Percentiles rank a stretch among this genome's conserved stretches.
phyloP scores from a whole-genome alignment of 495 filamentous ascomycete species.

The Neurospora sublineolata region DNA sequence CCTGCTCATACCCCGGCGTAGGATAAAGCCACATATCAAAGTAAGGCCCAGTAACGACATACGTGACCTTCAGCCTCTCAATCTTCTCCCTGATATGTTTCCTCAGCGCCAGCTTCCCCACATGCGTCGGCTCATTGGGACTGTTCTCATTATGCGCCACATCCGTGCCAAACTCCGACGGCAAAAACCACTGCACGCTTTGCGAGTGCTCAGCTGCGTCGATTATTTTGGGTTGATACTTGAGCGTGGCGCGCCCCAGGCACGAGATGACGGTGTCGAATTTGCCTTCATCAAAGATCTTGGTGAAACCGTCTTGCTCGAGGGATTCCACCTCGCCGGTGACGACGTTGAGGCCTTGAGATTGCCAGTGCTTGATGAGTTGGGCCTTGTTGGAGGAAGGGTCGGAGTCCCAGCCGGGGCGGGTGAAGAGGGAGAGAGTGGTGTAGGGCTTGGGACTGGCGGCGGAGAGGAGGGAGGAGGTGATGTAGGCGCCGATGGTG shows the following conservation, averaged over 20 bases:
- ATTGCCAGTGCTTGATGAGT: slow-evolving; percentile 35
- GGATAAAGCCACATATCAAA: slow-evolving; percentile 51
- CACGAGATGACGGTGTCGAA: slow-evolving; percentile 58
- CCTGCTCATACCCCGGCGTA: slow-evolving; percentile 18
- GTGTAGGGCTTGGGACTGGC: slow-evolving; percentile 31
- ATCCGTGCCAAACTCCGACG: slow-evolving; percentile 65
- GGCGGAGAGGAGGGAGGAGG: slow-evolving; percentile 42
- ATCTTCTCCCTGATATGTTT: slow-evolving; percentile 39
- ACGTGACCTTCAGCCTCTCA: slow-evolving; percentile 49
- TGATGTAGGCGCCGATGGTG: slow-evolving; percentile 54
- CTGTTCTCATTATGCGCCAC: slow-evolving; percentile 52
- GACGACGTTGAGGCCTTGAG: slow-evolving; percentile 44
- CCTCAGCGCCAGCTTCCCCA: slow-evolving; percentile 56
- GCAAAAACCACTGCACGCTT: slow-evolving; percentile 54
- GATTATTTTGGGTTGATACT: slow-evolving; percentile 47
- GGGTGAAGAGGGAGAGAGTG: slow-evolving; percentile 52
- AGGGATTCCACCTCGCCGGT: slow-evolving; percentile 46
- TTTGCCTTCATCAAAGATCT: slow-evolving; percentile 36
- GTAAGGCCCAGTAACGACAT: slow-evolving; percentile 61
- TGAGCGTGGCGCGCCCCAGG: slow-evolving; percentile 47
- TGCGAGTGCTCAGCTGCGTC: slow-evolving; percentile 43
- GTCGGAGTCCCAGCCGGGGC: slow-evolving; percentile 17
- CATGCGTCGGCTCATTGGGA: slow-evolving; percentile 53
- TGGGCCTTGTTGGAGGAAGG: slow-evolving; percentile 39
- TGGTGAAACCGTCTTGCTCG: slow-evolving; percentile 29